phyloP scores from a whole-genome alignment of 768 basidiomycete species.

The Gelatoporia subvermispora region DNA sequence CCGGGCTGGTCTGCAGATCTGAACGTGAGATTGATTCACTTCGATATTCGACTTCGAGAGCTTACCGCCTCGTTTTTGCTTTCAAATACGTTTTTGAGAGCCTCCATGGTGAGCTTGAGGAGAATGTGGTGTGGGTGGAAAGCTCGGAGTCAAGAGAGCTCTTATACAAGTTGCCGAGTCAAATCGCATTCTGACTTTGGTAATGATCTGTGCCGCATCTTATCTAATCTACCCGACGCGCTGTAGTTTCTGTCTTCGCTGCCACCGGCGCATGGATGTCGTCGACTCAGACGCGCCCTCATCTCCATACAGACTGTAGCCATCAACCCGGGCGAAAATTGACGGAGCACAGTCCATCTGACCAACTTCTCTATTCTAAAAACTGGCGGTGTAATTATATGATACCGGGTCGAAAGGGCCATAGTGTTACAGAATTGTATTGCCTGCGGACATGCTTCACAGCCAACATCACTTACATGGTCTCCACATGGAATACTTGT shows the following conservation, averaged over 20 bases:
- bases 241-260: background rate
- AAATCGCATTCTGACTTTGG: slow-evolving; percentile 5
- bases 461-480: too few relatives aligned
- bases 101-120: slow-evolving; percentile 49
- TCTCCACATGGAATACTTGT: too few relatives aligned
- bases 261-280: background rate
- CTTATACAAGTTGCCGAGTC: slow-evolving; percentile 3
- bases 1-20: slow-evolving; percentile 31
- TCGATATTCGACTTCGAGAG: background rate
- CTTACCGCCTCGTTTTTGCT: slow-evolving; percentile 54
- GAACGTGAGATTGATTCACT: slow-evolving; percentile 2
- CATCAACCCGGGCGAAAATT: background rate
- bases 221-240: slow-evolving; percentile 15
- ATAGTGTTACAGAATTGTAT: too few relatives aligned
- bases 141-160: background rate
- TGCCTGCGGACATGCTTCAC: too few relatives aligned
- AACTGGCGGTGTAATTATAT: too few relatives aligned
- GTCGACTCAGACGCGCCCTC: background rate
- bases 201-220: slow-evolving; percentile 1
- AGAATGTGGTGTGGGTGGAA: slow-evolving; percentile 6
- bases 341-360: background rate
- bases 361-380: too few relatives aligned
- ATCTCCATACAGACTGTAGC: background rate
- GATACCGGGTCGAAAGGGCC: too few relatives aligned
- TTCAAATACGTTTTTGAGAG: slow-evolving; percentile 64